Evolutionary conservation across 2,329 filamentous ascomycete species (phyloP).

Genomic region (Fusarium sororula): DNA sequence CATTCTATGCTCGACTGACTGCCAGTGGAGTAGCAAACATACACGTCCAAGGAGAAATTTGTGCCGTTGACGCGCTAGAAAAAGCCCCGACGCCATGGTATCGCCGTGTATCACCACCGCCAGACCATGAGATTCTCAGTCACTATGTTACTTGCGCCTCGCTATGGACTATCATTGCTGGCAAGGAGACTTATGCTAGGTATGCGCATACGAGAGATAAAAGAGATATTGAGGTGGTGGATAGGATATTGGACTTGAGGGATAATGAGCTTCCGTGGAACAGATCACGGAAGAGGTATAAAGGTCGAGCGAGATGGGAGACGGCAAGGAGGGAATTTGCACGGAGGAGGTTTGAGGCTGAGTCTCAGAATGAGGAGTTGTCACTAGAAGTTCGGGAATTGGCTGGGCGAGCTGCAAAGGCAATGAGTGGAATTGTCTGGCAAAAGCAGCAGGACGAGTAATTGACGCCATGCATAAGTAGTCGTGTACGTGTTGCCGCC

Average conservation of each 20-base stretch:
- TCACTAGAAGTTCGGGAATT: not conserved
- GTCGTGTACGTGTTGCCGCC: not conserved
- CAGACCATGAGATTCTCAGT: not conserved
- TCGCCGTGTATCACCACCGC: not conserved
- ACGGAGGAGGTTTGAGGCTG: not conserved
- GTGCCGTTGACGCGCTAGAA: not conserved
- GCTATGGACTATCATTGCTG: not conserved
- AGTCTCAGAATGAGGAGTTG: not conserved
- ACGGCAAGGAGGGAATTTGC: conserved; percentile 8
- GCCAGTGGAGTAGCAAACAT: not conserved
- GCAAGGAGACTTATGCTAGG: not conserved
- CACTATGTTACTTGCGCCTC: not conserved
- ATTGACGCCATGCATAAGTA: accelerated
- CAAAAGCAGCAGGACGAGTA: accelerated
- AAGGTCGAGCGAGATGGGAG: conserved; percentile 7
- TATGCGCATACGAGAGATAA: not conserved
- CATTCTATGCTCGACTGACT: not conserved
- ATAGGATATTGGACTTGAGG: not conserved
- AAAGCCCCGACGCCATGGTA: not conserved
- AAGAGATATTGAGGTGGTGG: not conserved
- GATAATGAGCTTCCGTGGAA: conserved; percentile 2
- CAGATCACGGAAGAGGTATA: not conserved
- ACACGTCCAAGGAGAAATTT: not conserved
- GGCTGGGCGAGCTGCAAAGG: not conserved
- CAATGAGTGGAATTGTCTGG: not conserved